Evolutionary conservation across 805 yeast genomes (phyloP), one percentile per base, ranked within the genome.

Genomic region (Metschnikowia henanensis): DNA sequence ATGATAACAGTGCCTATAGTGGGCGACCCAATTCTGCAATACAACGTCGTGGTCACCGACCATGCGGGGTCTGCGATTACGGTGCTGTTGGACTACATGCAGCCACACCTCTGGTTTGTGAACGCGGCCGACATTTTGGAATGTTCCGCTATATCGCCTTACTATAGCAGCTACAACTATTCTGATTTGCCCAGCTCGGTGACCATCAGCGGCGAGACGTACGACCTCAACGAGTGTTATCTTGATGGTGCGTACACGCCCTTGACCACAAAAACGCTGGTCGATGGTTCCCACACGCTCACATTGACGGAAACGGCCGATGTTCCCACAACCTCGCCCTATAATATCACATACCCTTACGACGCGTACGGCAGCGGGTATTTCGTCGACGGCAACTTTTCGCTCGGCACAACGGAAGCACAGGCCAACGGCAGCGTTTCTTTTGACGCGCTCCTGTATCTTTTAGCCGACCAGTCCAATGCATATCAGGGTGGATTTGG

Each of bases 31-130:
- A 57, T 50, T 19, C 25, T 35, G 8, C 56, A 49, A 42, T 61
- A 55, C 38, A 52, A 55, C 35, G 51, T 56, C 10, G 32, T 35
- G 26, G 28, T 55, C 29, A 37, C 39, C 13, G 38, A 51, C 17
- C 43, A 37, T 12, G 53, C 40, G 15, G 49, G 46, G 21, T 51
- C 55, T 13, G 31, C 39, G 2, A 35, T 59, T 22, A 52, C 51
- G 13, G 47, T 63, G 1, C 51, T 69, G 29, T 33, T 67, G 29
- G 75, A 70, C 49, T 23, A 61, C 17, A 18, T 61, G n/a, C 75
- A 65, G 51, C 70, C 70, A 5, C 68, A 69, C 15, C 32, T 67
- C 2, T 70, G 74, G 74, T 66, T 65, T 16, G 49, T 70, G 51
- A 56, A 66, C 41, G 62, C 57, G 5, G 39, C 58, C 13, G 35